Percentiles rank a stretch among this genome's conserved stretches.
These are phyloP conservation scores for Daldinia loculata DNA, from an alignment of 495 filamentous ascomycete genomes.

Conservation along the genomic window DNA sequence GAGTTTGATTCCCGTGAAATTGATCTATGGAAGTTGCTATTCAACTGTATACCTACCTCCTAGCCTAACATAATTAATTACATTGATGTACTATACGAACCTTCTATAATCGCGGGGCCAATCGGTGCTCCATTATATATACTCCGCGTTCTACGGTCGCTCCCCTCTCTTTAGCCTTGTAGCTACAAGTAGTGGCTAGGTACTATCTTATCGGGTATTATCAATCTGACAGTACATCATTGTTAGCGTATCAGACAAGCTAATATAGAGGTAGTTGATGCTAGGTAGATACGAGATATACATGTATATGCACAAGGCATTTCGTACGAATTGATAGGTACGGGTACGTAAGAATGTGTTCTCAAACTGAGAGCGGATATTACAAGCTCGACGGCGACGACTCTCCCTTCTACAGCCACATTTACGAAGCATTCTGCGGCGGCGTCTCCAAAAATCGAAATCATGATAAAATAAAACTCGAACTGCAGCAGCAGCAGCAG, in stretches of 20 bases:
- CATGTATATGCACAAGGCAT: slow-evolving; percentile 2
- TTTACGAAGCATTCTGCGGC: slow-evolving; percentile 36
- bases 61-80: no score
- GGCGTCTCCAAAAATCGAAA: slow-evolving; percentile 22
- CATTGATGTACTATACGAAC: no score
- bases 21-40: neutral
- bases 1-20: neutral
- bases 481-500: slow-evolving; percentile 14
- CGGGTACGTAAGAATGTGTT: slow-evolving; percentile 39
- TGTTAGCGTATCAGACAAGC: neutral
- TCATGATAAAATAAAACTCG: slow-evolving; percentile 36
- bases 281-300: slow-evolving; percentile 12
- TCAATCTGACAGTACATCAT: slow-evolving; percentile 20
- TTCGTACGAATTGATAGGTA: slow-evolving; percentile 10
- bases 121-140: slow-evolving; percentile 23
- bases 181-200: slow-evolving; percentile 3
- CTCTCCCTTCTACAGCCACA: slow-evolving; percentile 39
- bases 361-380: slow-evolving; percentile 28
- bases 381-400: slow-evolving; percentile 31
- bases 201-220: slow-evolving; percentile 14
- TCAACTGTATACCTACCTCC: neutral
- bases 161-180: slow-evolving; percentile 7
- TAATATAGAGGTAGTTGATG: slow-evolving; percentile 1
- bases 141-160: slow-evolving; percentile 25
- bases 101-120: slow-evolving; percentile 1